phyloP scores from a whole-genome alignment of 148 eudicot species.

The Chenopodium album region DNA sequence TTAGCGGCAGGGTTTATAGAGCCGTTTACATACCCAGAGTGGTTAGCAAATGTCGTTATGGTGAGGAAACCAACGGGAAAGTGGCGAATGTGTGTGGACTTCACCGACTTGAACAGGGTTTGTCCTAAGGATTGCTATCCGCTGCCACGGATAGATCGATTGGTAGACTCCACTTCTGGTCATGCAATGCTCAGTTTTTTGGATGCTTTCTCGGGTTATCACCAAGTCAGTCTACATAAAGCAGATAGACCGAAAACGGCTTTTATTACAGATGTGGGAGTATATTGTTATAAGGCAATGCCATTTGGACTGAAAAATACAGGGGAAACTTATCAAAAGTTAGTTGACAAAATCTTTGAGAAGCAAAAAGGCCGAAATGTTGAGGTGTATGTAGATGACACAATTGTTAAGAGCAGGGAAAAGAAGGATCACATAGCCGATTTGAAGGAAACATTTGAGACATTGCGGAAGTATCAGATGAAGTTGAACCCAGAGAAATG shows the following conservation, averaged over 20 bases:
- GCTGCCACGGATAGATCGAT: no score
- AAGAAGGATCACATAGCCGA: neutral
- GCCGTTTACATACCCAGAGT: no score
- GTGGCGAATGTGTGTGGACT: no score
- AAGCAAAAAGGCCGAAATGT: neutral
- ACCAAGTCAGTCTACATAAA: no score
- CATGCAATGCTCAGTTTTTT: no score
- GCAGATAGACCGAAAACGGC: neutral
- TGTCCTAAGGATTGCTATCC: no score
- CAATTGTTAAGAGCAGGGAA: neutral
- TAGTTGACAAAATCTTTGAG: neutral
- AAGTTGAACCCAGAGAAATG: slow-evolving; percentile 1
- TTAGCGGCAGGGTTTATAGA: no score
- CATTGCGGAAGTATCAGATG: neutral
- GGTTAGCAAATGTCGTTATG: no score
- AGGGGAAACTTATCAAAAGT: neutral
- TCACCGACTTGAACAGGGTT: no score
- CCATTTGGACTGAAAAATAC: neutral
- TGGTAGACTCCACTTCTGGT: no score
- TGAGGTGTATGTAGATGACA: neutral
- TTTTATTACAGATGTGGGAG: neutral
- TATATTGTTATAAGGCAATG: neutral
- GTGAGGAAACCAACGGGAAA: no score
- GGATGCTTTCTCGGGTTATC: no score
- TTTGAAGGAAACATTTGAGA: neutral